These are phyloP conservation scores for Colletotrichum cereale DNA, from an alignment of 2,329 filamentous ascomycete genomes.

Conservation along the genomic window DNA sequence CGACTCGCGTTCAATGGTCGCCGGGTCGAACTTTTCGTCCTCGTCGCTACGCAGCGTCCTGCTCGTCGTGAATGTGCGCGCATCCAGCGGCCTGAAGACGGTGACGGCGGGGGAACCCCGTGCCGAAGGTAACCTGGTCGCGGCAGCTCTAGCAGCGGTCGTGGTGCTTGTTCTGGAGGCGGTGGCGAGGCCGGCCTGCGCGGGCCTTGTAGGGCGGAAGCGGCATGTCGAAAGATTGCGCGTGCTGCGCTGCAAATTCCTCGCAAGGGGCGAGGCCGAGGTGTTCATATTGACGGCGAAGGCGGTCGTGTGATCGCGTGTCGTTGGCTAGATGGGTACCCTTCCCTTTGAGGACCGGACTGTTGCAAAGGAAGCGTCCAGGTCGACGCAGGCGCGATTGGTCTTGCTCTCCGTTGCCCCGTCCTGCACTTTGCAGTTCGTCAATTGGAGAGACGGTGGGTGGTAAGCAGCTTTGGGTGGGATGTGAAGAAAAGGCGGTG, in stretches of 20 bases:
- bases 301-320: background rate
- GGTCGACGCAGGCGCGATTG: conserved; percentile 13
- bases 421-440: conserved; percentile 7
- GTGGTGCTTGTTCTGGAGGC: conserved; percentile 18
- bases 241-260: conserved; percentile 55
- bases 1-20: conserved; percentile 82
- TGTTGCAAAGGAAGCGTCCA: background rate
- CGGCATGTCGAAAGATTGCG: conserved; percentile 48
- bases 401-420: background rate
- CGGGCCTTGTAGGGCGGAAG: conserved; percentile 45
- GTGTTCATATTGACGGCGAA: conserved; percentile 25
- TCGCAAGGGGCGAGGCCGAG: conserved; percentile 50
- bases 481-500: conserved; percentile 12
- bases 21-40: conserved; percentile 74
- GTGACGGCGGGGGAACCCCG: conserved; percentile 13
- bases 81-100: conserved; percentile 24
- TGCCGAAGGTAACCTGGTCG: conserved; percentile 14
- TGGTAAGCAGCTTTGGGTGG: background rate
- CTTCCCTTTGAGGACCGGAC: background rate
- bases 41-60: conserved; percentile 42
- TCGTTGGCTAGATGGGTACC: background rate
- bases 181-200: conserved; percentile 30
- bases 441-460: conserved; percentile 3
- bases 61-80: conserved; percentile 39
- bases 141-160: conserved; percentile 8